Conservation (phyloP, 2,329 filamentous ascomycete species). For the Rutstroemia sp. region DNA sequence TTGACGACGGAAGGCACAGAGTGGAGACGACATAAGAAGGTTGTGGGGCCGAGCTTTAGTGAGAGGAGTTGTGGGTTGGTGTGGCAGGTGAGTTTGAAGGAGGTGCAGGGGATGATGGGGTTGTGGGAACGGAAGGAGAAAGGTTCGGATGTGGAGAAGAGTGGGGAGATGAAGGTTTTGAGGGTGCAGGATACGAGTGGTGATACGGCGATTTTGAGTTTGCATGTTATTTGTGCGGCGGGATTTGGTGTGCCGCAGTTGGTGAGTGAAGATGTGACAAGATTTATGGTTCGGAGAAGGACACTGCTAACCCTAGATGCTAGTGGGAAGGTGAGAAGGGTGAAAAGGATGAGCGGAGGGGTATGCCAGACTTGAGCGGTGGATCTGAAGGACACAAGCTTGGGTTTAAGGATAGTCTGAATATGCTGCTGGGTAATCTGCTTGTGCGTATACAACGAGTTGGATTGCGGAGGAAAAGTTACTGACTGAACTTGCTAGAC, state of each 20-base stretch:
- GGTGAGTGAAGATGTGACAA: slow-evolving; percentile 18
- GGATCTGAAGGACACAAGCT: slow-evolving; percentile 26
- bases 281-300: no score
- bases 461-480: no score
- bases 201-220: slow-evolving; percentile 42
- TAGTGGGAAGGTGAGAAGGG: neutral
- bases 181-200: slow-evolving; percentile 35
- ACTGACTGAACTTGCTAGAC: neutral
- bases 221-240: slow-evolving; percentile 47
- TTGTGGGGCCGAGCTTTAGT: slow-evolving; percentile 28
- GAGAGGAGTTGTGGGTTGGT: slow-evolving; percentile 40
- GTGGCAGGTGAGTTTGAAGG: slow-evolving; percentile 40
- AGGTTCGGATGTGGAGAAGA: neutral
- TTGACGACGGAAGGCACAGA: slow-evolving; percentile 27
- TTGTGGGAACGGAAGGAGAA: slow-evolving; percentile 30
- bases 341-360: neutral
- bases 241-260: slow-evolving; percentile 37
- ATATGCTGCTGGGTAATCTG: slow-evolving; percentile 39
- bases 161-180: slow-evolving; percentile 11
- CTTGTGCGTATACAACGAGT: neutral
- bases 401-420: slow-evolving; percentile 43
- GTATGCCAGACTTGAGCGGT: neutral
- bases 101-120: slow-evolving; percentile 36
- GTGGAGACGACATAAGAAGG: slow-evolving; percentile 29
- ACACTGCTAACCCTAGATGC: no score